These are phyloP conservation scores for Lithohypha guttulata DNA, from an alignment of 2,329 filamentous ascomycete genomes.

Conservation along the genomic window DNA sequence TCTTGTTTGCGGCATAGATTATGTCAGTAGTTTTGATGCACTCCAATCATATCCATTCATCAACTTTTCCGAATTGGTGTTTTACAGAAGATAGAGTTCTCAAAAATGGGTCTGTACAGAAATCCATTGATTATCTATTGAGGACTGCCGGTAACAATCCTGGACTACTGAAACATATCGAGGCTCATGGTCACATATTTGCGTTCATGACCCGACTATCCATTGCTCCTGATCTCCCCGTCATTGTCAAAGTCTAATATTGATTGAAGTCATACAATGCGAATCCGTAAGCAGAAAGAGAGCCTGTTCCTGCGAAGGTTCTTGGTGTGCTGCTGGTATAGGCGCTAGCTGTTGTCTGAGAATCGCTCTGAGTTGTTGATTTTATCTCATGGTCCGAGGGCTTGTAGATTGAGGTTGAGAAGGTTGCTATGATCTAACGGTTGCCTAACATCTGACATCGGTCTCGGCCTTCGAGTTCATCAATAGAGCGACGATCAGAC, in stretches of 20 bases:
- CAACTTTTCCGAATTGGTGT: too few relatives aligned
- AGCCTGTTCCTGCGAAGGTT: not conserved
- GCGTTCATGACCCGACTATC: not conserved
- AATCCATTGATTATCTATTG: slow-evolving; percentile 9
- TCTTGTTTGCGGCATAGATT: too few relatives aligned
- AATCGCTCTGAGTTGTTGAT: too few relatives aligned
- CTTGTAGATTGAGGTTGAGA: too few relatives aligned
- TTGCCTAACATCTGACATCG: slow-evolving; percentile 49
- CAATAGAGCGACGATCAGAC: slow-evolving; percentile 93
- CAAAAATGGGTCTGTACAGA: slow-evolving; percentile 1
- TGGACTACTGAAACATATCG: slow-evolving; percentile 6
- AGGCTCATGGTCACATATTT: not conserved
- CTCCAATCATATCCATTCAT: too few relatives aligned
- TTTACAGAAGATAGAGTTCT: too few relatives aligned
- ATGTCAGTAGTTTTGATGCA: too few relatives aligned
- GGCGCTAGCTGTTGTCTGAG: slow-evolving; percentile 6
- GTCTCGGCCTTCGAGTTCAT: slow-evolving; percentile 91
- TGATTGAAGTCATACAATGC: slow-evolving; percentile 4
- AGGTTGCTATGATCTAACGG: too few relatives aligned
- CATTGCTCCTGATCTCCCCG: not conserved
- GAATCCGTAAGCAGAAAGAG: slow-evolving; percentile 2
- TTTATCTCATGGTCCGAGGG: too few relatives aligned
- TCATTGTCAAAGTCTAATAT: not conserved
- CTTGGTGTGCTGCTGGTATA: slow-evolving; percentile 3
- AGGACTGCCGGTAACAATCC: slow-evolving; percentile 1